Evolutionary conservation across 306 rosid genomes (phyloP), one percentile per base, ranked within the genome.

Genomic region (Arachis stenosperma): DNA sequence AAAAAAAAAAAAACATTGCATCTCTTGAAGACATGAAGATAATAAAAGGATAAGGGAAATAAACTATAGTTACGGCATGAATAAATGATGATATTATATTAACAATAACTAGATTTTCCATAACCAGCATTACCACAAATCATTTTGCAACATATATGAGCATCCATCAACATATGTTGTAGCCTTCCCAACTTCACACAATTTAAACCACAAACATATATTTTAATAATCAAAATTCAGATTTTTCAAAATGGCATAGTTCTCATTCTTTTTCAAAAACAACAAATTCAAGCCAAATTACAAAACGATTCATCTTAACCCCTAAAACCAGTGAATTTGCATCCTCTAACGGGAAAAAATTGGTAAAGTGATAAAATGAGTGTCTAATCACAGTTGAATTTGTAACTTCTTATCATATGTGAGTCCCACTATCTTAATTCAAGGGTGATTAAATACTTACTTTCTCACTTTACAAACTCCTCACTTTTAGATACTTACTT

Each of bases 151-250:
- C n/a, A 43, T 5, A 42, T 42, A 42, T 7, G 7, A 46, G 9
- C 42, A 36, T 61, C 41, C 27, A 44, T 22, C 13, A 65, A 27
- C 60, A 13, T 37, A 33, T 33, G 47, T 13, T 33, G 7, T 8
- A 42, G 46, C 59, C 15, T 67, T 10, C 2, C 17, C 42, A 42
- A 27, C 48, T 41, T 44, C 54, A 30, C 71, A 71, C 8, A 44
- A 27, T n/a, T 15, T 65, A 60, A 44, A 70, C 40, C 55, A 72
- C 33, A 66, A 36, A 71, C 54, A n/a, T 37, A 64, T 9, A 13
- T 70, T 46, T 3, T 0, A 58, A 33, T 47, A 46, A 12, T 65
- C 41, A 11, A 27, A 4, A 1, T 42, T 17, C 8, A 11, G 6
- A 22, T 65, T 65, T 46, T 65, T 14, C 9, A 9, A 9, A 22